Base-by-base conservation (phyloP, 73 alveolate species). In the Blepharisma stoltei region DNA sequence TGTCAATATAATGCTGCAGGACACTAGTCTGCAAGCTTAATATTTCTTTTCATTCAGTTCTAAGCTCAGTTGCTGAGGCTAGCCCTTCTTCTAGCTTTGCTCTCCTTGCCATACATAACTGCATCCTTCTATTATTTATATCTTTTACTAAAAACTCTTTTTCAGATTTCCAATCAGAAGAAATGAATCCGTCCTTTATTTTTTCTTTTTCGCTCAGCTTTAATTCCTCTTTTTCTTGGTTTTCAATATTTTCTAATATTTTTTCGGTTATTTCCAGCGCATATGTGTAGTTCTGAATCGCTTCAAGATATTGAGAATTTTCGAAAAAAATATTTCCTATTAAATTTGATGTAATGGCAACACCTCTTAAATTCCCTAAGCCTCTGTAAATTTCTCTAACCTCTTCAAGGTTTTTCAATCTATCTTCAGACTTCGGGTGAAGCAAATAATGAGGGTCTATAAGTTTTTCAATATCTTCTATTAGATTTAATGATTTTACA, bases 351-450 rank as follows among this genome's bases (percentile, higher is more conserved):
- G 45, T 60, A 20, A 60, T 60, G 2, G 73, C 37, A 1, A 18
- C 23, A 0, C 73, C 73, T 60, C 73, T n/a, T 20, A 14, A 18
- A 25, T 60, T 60, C 46, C 11, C 23, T 11, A 60, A 14, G 23
- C n/a, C 46, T 60, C 5, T 1, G 5, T 14, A 60, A 14, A 60
- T 8, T 4, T 60, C 46, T 20, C 14, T 14, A 25, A 38, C 45
- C 23, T n/a, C 46, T 25, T 60, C 23, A 14, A 60, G 23, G 5
- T 60, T 60, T 60, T 60, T 38, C 14, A 18, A 2, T 2, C 73
- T n/a, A 9, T 60, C 45, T 60, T 60, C 49, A 20, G 23, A 38
- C n/a, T 60, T 25, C 49, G 73, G 73, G 23, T 60, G 73, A 8
- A 60, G 38, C 14, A 60, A 38, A 60, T 14, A 60, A 14, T 25